Evolutionary conservation across 768 basidiomycete species (phyloP), one percentile per base, ranked within the genome.

Genomic region (Tulasnella sp.): DNA sequence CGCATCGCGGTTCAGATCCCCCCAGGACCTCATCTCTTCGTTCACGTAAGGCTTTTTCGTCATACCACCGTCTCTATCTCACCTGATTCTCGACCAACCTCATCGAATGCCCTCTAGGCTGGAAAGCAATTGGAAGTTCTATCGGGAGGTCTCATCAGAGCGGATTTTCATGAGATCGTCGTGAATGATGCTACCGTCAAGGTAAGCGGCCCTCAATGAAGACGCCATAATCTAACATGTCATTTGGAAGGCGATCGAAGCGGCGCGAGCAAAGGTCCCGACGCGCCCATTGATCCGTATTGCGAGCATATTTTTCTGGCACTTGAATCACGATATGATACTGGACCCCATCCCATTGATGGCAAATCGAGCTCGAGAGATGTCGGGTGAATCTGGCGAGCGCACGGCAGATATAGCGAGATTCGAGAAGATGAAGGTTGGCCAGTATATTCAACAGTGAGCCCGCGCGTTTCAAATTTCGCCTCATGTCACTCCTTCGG

Each of bases 301-400:
- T 63, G 93, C 92, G 2, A 93, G 90, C 1, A 97, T 92, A 0
- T 92, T 93, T 71, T 96, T 96, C 75, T 94, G 87, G 87, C 91
- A 92, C 67, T 77, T 96, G 11, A 88, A 83, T 0, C 91, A 92
- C 1, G 88, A 92, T 68, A 81, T 80, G 60, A 82, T 87, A 53
- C 76, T 92, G n/a, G 73, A 70, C 7, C 82, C 87, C 1, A 78
- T 91, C 2, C 77, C 80, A 7, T 63, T 69, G 0, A 73, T 93
- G 21, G 64, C 69, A 9, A 70, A 73, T 4, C 77, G 76, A 31
- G 80, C 82, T 2, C 71, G 73, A 11, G 68, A 68, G 7, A 63
- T 81, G 41, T 72, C 75, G 50, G 62, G 71, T n/a, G 49, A 73
- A 21, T 70, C 74, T 29, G 64, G 69, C 1, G 75, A 75, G 2